Conservation (phyloP, 805 yeast genomes). For the Hemisphaericaspora nanyangensis region DNA sequence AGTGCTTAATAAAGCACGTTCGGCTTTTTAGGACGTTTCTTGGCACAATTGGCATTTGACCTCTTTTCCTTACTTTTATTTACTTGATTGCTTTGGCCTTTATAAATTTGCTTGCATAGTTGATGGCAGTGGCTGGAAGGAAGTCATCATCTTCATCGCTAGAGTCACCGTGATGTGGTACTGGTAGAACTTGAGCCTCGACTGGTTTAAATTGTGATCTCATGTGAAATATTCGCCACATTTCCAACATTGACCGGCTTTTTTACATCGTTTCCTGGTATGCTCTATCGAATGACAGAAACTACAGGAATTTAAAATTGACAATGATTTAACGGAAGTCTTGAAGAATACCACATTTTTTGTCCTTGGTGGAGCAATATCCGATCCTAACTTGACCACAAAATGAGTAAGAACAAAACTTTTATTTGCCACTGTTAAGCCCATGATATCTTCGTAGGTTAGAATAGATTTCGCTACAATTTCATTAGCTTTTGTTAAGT, state of each 20-base stretch:
- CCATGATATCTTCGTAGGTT: neutral
- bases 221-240: neutral
- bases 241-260: neutral
- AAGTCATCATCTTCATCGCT: neutral
- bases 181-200: neutral
- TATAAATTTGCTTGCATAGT: neutral
- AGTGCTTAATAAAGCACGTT: too few species aligned
- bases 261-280: neutral
- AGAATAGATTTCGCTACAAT: neutral
- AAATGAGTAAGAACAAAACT: neutral
- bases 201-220: neutral
- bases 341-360: neutral
- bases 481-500: neutral
- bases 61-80: neutral
- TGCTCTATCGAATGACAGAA: neutral
- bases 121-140: neutral
- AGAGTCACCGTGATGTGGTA: too few species aligned
- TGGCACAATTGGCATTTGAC: neutral
- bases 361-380: neutral
- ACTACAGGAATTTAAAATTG: neutral
- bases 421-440: neutral
- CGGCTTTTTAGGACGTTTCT: neutral
- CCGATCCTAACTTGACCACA: neutral
- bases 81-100: neutral
- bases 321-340: neutral